These are phyloP conservation scores for Acorus gramineus DNA, from an alignment of 106 monocot species.

Conservation along the genomic window DNA sequence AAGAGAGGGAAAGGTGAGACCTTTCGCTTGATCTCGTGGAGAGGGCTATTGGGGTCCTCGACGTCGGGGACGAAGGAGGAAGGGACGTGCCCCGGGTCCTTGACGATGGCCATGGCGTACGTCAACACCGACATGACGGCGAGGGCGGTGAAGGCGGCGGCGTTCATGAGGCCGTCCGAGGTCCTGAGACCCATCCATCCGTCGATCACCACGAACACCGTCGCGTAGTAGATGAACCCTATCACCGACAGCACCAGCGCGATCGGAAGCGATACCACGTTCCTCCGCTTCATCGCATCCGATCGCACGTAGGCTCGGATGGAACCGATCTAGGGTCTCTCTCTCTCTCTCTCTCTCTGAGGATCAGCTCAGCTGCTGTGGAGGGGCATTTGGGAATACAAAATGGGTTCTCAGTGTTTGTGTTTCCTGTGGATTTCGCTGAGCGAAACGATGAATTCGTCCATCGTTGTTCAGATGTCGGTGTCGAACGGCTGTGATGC, in stretches of 20 bases:
- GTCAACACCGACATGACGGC: conserved; percentile 12
- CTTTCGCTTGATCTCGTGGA: conserved; percentile 36
- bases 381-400: too few species aligned
- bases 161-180: conserved; percentile 21
- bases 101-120: conserved; percentile 16
- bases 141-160: conserved; percentile 10
- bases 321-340: too few species aligned
- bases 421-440: too few species aligned
- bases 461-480: too few species aligned
- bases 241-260: conserved; percentile 17
- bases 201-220: conserved; percentile 24
- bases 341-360: too few species aligned
- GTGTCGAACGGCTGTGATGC: too few species aligned
- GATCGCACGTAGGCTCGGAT: too few species aligned
- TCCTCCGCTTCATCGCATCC: background rate
- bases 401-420: too few species aligned
- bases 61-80: conserved; percentile 20
- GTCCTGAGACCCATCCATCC: conserved; percentile 26
- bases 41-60: conserved; percentile 12
- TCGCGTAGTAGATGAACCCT: conserved; percentile 25
- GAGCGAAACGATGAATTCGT: too few species aligned
- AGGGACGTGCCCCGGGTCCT: conserved; percentile 23
- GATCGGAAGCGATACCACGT: conserved; percentile 25
- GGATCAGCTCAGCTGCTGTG: too few species aligned
- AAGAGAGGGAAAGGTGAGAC: background rate